These are phyloP conservation scores for Pseudocohnilembus persalinus DNA, from an alignment of 169 alveolate genomes.

Conservation along the genomic window DNA sequence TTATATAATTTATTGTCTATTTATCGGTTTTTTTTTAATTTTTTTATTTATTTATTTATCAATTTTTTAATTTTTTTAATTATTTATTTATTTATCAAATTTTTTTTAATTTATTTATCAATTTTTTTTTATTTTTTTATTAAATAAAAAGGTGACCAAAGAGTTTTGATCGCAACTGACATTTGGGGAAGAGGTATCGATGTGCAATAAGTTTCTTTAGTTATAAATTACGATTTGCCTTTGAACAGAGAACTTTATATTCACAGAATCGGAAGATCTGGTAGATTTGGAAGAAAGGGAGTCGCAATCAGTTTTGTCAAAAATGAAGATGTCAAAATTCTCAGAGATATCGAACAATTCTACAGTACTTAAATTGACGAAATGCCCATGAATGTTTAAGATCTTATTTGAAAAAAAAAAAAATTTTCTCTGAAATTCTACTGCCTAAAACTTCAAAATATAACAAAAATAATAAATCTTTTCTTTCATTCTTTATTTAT, in stretches of 20 bases:
- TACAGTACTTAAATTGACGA: constrained; percentile 99
- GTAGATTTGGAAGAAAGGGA: constrained; percentile 99
- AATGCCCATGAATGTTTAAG: constrained; percentile 98
- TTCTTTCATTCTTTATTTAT: no score
- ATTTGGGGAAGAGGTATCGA: constrained; percentile 99
- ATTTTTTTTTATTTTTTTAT: no score
- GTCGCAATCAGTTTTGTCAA: constrained; percentile 98
- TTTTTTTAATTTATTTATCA: no score
- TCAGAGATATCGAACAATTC: constrained; percentile 97
- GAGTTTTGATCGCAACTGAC: constrained; percentile 98
- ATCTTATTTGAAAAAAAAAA: constrained; percentile 84
- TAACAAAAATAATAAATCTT: no score
- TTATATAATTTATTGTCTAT: no score
- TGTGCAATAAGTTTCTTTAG: constrained; percentile 98
- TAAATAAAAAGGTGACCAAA: constrained; percentile 40
- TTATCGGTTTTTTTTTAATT: no score
- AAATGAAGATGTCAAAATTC: constrained; percentile 94
- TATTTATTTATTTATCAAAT: no score
- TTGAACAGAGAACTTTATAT: constrained; percentile 96
- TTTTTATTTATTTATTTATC: no score
- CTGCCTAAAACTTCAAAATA: no score
- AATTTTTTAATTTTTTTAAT: no score
- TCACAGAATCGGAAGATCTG: constrained; percentile 99
- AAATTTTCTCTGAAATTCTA: no score
- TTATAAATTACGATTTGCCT: constrained; percentile 99